Conservation (phyloP, 2,329 filamentous ascomycete genomes). For the Aspergillus sp. region DNA sequence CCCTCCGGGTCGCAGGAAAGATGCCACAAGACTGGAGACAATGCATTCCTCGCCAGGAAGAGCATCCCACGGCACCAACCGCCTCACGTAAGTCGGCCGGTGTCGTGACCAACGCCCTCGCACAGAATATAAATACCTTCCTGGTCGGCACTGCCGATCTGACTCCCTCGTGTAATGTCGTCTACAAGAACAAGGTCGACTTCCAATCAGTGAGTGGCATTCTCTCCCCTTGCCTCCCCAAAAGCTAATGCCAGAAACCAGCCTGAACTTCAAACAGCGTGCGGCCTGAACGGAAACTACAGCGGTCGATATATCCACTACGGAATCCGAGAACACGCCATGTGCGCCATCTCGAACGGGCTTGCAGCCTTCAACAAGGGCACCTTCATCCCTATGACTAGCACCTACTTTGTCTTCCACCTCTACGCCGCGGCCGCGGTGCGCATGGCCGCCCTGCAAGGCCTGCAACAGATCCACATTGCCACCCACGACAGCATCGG, state of each 20-base stretch:
- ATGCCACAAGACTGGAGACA: conserved; percentile 7
- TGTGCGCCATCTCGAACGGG: conserved; percentile 69
- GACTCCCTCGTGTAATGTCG: conserved; percentile 4
- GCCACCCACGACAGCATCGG: conserved; percentile 12
- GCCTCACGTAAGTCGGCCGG: conserved; percentile 6
- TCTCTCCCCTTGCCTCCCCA: not conserved
- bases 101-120: conserved; percentile 2
- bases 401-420: conserved; percentile 8
- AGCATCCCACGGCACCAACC: not conserved
- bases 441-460: conserved; percentile 8
- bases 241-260: not conserved
- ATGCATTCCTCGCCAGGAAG: conserved; percentile 13
- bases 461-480: conserved; percentile 7
- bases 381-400: conserved; percentile 8
- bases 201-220: conserved; percentile 5
- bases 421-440: conserved; percentile 7
- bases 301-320: conserved; percentile 46
- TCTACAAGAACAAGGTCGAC: conserved; percentile 7
- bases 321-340: conserved; percentile 59
- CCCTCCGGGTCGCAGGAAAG: conserved; percentile 6
- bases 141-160: conserved; percentile 5
- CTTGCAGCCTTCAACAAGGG: conserved; percentile 12
- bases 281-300: conserved; percentile 6
- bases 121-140: conserved; percentile 1
- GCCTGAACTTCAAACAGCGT: conserved; percentile 6